These are phyloP conservation scores for Harringtonia lauricola DNA, from an alignment of 2,329 filamentous ascomycete species.

Conservation along the genomic window DNA sequence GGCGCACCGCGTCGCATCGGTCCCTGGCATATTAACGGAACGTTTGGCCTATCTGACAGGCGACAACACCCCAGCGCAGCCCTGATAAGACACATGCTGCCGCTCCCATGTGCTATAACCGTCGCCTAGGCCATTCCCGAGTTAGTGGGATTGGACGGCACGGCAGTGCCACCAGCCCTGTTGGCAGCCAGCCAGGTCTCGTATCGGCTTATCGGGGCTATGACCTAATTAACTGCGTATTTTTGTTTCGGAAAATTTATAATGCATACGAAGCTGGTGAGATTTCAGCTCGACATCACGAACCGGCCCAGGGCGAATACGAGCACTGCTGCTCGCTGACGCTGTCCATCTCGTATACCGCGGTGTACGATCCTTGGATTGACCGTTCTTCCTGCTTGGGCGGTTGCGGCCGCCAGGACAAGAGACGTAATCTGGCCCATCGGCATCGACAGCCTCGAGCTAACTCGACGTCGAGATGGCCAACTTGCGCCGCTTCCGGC, in stretches of 20 bases:
- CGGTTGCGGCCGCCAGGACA: too few species aligned
- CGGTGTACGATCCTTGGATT: too few species aligned
- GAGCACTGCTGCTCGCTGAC: too few species aligned
- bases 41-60: neutral
- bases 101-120: neutral
- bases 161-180: neutral
- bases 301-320: too few species aligned
- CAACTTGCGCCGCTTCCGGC: slow-evolving; percentile 74
- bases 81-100: neutral
- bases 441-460: too few species aligned
- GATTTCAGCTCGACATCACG: too few species aligned
- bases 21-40: neutral
- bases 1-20: slow-evolving; percentile 8
- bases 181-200: neutral
- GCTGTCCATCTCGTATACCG: too few species aligned
- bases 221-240: neutral
- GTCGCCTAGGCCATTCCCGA: neutral
- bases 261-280: too few species aligned
- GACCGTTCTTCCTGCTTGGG: too few species aligned
- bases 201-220: too few species aligned
- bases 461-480: slow-evolving; percentile 45
- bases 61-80: neutral
- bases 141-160: neutral
- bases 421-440: too few species aligned
- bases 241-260: neutral